phyloP scores from a whole-genome alignment of 2,329 filamentous ascomycete genomes.

The Akanthomyces dipterigenus region DNA sequence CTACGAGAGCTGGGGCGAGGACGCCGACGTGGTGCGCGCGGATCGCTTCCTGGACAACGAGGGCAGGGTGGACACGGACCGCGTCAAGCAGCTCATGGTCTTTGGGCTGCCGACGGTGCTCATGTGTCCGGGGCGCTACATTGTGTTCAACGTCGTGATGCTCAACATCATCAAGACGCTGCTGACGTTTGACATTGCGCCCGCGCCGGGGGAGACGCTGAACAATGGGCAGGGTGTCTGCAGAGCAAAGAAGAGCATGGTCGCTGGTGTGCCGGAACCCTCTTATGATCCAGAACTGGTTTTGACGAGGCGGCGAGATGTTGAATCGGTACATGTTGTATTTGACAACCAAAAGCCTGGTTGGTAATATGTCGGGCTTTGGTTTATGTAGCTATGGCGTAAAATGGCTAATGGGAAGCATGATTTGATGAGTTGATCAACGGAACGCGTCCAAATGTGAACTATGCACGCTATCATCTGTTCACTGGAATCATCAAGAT shows the following conservation, averaged over 20 bases:
- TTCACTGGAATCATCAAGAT: no score
- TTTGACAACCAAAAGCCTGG: constrained; percentile 10
- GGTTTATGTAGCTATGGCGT: neutral
- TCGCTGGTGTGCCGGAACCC: neutral
- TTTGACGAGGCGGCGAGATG: neutral
- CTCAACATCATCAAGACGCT: constrained; percentile 9
- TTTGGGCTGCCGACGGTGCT: constrained; percentile 8
- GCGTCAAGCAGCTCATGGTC: constrained; percentile 1
- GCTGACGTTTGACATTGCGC: constrained; percentile 6
- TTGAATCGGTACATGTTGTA: neutral
- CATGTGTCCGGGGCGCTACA: constrained; percentile 9
- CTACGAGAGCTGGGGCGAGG: constrained; percentile 4
- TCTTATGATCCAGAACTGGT: neutral
- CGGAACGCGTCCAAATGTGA: no score
- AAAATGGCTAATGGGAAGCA: neutral
- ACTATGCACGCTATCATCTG: no score
- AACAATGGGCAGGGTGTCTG: neutral
- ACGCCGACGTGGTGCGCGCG: neutral
- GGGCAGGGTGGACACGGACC: neutral
- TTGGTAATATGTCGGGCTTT: neutral
- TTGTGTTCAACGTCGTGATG: constrained; percentile 8
- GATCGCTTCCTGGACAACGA: neutral
- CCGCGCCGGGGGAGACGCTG: neutral
- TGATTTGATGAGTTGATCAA: neutral
- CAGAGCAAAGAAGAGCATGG: constrained; percentile 3